Conservation (phyloP, 148 eudicot genomes). For the Amaranthus cruentus region DNA sequence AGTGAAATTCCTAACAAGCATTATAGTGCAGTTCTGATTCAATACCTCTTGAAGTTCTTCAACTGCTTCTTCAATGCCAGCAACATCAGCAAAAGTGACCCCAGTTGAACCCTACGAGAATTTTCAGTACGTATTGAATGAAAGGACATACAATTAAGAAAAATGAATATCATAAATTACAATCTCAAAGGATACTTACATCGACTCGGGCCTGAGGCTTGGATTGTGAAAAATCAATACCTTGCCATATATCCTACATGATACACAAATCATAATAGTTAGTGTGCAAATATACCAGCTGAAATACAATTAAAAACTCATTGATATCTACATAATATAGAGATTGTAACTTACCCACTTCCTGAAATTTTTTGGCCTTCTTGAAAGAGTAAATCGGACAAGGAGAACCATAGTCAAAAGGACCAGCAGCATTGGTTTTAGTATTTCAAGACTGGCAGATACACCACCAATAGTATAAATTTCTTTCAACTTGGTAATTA, state of each 20-base stretch:
- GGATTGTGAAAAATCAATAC: constrained; percentile 78
- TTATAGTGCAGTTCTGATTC: constrained; percentile 4
- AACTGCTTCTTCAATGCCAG: constrained; percentile 92
- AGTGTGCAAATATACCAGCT: constrained; percentile 7
- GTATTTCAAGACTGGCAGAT: constrained; percentile 49
- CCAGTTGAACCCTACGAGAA: constrained; percentile 79
- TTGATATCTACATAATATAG: background rate
- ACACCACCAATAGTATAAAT: constrained; percentile 62
- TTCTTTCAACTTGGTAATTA: constrained; percentile 51
- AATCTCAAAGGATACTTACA: constrained; percentile 41
- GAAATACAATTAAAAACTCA: background rate
- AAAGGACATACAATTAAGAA: background rate
- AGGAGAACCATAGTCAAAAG: constrained; percentile 60
- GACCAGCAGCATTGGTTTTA: constrained; percentile 58
- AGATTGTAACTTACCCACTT: constrained; percentile 62
- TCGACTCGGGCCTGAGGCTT: constrained; percentile 94
- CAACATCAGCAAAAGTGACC: constrained; percentile 84
- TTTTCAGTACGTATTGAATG: constrained; percentile 1
- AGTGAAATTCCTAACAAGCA: background rate
- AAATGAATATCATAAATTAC: background rate
- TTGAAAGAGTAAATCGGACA: constrained; percentile 74
- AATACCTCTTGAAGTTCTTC: constrained; percentile 95
- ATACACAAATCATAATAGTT: constrained; percentile 17
- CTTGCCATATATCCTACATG: constrained; percentile 96
- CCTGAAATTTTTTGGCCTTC: constrained; percentile 81